Evolutionary conservation across 2,329 filamentous ascomycete genomes (phyloP).

Genomic region (Arthrobotrys sinensis): DNA sequence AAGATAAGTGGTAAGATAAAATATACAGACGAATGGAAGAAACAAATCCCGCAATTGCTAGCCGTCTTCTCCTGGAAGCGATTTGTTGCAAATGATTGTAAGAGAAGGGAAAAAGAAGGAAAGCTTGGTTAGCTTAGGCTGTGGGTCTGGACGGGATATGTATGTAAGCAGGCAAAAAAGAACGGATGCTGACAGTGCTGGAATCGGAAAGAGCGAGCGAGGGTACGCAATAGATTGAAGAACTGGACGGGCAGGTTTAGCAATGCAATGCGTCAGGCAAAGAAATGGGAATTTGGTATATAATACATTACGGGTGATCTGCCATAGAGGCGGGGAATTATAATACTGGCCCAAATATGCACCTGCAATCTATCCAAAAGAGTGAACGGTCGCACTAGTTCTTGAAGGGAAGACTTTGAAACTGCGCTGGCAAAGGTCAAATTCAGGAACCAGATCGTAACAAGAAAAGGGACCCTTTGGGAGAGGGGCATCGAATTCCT

Average conservation of each 20-base stretch:
- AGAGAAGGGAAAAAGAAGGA: slow-evolving; percentile 39
- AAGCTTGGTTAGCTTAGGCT: slow-evolving; percentile 25
- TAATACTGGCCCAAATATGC: slow-evolving; percentile 51
- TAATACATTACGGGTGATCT: slow-evolving; percentile 42
- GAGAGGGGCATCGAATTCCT: slow-evolving; percentile 59
- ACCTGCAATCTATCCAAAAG: slow-evolving; percentile 54
- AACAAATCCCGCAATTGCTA: slow-evolving; percentile 37
- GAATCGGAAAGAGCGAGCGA: slow-evolving; percentile 44
- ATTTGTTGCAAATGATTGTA: slow-evolving; percentile 46
- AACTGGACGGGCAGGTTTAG: slow-evolving; percentile 52
- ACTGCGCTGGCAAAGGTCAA: slow-evolving; percentile 47
- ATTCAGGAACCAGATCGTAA: slow-evolving; percentile 59
- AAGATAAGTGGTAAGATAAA: slow-evolving; percentile 54
- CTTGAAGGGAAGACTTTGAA: slow-evolving; percentile 55
- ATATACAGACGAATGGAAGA: slow-evolving; percentile 52
- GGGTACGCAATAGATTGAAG: slow-evolving; percentile 24
- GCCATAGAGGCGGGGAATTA: slow-evolving; percentile 51
- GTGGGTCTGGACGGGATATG: slow-evolving; percentile 33
- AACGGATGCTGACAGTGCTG: slow-evolving; percentile 22
- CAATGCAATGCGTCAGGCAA: slow-evolving; percentile 35
- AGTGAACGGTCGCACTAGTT: slow-evolving; percentile 43
- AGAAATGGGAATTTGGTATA: slow-evolving; percentile 48
- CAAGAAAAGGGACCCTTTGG: slow-evolving; percentile 50
- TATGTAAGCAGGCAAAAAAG: slow-evolving; percentile 40
- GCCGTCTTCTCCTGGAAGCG: slow-evolving; percentile 58